Base-by-base conservation (phyloP, 2,329 filamentous ascomycete genomes). In the Fulvia fulva region DNA sequence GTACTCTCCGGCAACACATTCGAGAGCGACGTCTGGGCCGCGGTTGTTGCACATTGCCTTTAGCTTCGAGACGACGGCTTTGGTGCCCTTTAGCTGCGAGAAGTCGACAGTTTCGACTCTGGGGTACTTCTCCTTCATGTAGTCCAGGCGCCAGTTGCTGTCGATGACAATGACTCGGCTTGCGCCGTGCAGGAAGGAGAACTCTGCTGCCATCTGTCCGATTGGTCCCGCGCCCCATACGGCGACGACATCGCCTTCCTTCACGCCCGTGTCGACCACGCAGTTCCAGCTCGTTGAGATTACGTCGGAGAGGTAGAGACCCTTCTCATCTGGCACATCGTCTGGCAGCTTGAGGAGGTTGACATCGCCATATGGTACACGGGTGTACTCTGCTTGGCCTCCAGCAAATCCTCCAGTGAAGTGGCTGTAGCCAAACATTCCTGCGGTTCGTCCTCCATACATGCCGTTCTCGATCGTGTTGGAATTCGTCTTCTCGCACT, bases 211-310 rank as follows among this genome's bases (percentile, higher is more conserved):
- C 76, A 93, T 95, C 54, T 90, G 89, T 0, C 91, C 91, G 53
- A 96, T 89, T 0, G 90, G 91, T 0, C 91, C 91, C 0, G 87
- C 89, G n/a, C 90, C 91, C 84, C 90, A 96, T 60, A 95, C 85
- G 32, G 89, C 90, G 1, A 96, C 90, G 1, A 86, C 78, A 66
- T 95, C 90, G 12, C 83, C 85, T 32, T 87, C 79, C 62, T 89
- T 86, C n/a, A 96, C 87, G 1, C 84, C 87, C 0, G 90, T 95
- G 68, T 95, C 90, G 44, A 91, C 87, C 37, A 95, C 90, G 53
- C 83, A 85, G 69, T 96, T 87, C 81, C 90, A 96, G 9, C 86
- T 87, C 0, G 91, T 96, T 19, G 80, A 79, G 1, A 96, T 74
- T 0, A 95, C 90, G 71, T 96, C 91, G 1, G 88, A 91, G 1